These are phyloP conservation scores for Clavispora fructus DNA, from an alignment of 805 yeast genomes.

Conservation along the genomic window DNA sequence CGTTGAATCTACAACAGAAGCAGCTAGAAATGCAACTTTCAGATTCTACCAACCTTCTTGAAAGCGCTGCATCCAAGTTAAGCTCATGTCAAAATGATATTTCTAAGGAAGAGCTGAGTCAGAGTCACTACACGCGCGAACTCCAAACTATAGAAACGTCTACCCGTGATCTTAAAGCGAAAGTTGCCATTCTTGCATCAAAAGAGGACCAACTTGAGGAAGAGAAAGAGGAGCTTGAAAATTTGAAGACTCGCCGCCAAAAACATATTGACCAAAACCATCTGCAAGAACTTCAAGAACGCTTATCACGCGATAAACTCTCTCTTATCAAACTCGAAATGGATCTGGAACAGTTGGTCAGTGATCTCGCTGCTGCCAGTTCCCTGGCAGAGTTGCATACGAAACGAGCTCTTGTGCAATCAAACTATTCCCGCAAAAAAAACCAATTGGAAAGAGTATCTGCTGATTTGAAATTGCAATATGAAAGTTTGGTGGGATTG, in stretches of 20 bases:
- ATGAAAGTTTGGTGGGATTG: not conserved
- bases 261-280: not conserved
- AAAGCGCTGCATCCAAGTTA: not conserved
- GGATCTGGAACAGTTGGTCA: constrained; percentile 48
- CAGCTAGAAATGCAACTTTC: not conserved
- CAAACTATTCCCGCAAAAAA: not conserved
- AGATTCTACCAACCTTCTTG: not conserved
- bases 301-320: constrained; percentile 35
- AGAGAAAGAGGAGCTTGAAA: constrained; percentile 39
- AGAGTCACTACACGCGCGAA: constrained; percentile 39
- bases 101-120: constrained; percentile 40
- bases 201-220: constrained; percentile 45
- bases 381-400: not conserved
- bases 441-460: not conserved
- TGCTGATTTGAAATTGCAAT: not conserved
- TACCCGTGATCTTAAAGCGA: constrained; percentile 30
- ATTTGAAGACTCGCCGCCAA: constrained; percentile 31
- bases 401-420: not conserved
- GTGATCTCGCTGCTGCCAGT: constrained; percentile 46
- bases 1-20: not conserved
- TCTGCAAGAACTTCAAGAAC: constrained; percentile 21
- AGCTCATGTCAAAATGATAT: constrained; percentile 15
- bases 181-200: constrained; percentile 31
- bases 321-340: constrained; percentile 26
- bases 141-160: constrained; percentile 29